phyloP scores from a whole-genome alignment of 768 basidiomycete species.

The Serendipita sp. region DNA sequence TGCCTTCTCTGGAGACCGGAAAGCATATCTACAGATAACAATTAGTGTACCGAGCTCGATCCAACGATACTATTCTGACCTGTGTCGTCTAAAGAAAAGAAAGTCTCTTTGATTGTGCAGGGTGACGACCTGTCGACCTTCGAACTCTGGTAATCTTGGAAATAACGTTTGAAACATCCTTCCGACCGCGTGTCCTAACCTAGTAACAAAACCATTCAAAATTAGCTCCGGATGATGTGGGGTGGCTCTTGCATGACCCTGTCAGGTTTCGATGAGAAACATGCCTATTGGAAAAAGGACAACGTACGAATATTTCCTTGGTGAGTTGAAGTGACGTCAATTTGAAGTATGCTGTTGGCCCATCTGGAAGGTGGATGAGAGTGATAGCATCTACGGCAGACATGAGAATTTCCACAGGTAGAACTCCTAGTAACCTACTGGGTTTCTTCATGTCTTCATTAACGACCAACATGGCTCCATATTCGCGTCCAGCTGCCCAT shows the following conservation, averaged over 20 bases:
- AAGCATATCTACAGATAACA: slow-evolving; percentile 53
- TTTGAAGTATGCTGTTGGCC: slow-evolving; percentile 93
- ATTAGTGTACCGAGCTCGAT: slow-evolving; percentile 10
- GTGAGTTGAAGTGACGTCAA: slow-evolving; percentile 77
- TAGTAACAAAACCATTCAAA: slow-evolving; percentile 85
- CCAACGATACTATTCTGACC: slow-evolving; percentile 29
- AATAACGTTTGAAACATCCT: slow-evolving; percentile 94
- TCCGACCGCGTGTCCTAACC: slow-evolving; percentile 84
- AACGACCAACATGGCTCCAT: slow-evolving; percentile 78
- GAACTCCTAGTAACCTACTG: slow-evolving; percentile 39
- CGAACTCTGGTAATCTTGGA: slow-evolving; percentile 87
- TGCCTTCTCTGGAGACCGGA: slow-evolving; percentile 80
- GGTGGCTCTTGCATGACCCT: slow-evolving; percentile 89
- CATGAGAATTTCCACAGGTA: not conserved
- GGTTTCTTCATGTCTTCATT: slow-evolving; percentile 93
- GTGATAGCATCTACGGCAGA: slow-evolving; percentile 69
- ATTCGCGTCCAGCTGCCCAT: slow-evolving; percentile 84
- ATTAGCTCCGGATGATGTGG: slow-evolving; percentile 91
- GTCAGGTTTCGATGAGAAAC: not conserved
- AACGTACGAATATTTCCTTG: slow-evolving; percentile 65
- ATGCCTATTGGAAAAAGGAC: not conserved
- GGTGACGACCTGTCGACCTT: slow-evolving; percentile 92
- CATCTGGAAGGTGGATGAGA: slow-evolving; percentile 73
- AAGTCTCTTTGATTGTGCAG: slow-evolving; percentile 97
- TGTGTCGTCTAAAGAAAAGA: slow-evolving; percentile 89